Base-by-base conservation (phyloP, 2,329 filamentous ascomycete species). In the Ceratocystis colombiana region DNA sequence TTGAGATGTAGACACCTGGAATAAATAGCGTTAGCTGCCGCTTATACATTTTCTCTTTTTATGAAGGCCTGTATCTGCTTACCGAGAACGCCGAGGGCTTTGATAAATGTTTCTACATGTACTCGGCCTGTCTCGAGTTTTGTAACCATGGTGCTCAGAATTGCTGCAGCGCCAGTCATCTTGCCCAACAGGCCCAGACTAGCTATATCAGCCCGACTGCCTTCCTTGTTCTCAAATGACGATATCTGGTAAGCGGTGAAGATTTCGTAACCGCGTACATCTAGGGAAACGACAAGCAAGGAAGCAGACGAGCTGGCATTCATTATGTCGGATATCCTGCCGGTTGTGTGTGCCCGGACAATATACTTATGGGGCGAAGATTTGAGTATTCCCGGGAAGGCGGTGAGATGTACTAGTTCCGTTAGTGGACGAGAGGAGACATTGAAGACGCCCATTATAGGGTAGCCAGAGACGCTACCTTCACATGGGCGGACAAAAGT, bases 371-470 rank as follows among this genome's bases (percentile, higher is more conserved):
- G 70, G 37, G 84, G 75, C 6, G 59, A 63, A 30, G 48, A 46
- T 15, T 41, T n/a, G 17, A 30, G 62, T 0, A 88, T 82, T 1
- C 91, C 92, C 0, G 89, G 87, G 72, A 97, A 95, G 59, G 83
- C 80, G 0, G 79, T 79, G 1, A 96, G 76, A 0, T 85, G 80
- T 30, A 96, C 76, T 20, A 96, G 76, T 69, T 93, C 89, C 0
- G 82, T 83, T 15, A 90, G 72, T 1, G 81, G 76, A 1, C 80
- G 78, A 3, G 82, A 77, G 1, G 84, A 84, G 67, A 92, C 82
- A 71, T 97, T 97, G 79, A 97, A 97, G 2, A 95, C 75, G 0
- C 88, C 92, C 1, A 96, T 75, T 10, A 96, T 87, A 0, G 88
- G 84, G 1, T 86, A 88, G 5, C 92, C 90, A 0, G 83, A 88